A percentile compares a stretch with the other conserved stretches of the same genome.
phyloP scores from a whole-genome alignment of 2,329 filamentous ascomycete species.

The Berkeleyomyces basicola region DNA sequence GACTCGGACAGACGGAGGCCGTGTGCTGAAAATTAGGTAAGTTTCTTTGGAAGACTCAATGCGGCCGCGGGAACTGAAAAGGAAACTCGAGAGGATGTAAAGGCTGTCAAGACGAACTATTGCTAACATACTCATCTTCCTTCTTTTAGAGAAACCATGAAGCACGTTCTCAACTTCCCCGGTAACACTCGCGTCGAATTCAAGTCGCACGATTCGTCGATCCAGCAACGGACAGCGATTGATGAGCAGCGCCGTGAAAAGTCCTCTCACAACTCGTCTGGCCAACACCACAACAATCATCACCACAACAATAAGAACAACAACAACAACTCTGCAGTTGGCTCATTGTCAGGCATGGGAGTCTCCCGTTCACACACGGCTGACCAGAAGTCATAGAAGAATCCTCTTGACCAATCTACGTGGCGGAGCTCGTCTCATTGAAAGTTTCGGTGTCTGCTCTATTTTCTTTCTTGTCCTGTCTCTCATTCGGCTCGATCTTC shows the following conservation, averaged over 20 bases:
- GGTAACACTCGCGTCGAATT: constrained; percentile 81
- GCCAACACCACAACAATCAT: constrained; percentile 15
- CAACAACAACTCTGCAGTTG: background rate
- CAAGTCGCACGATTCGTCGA: constrained; percentile 92
- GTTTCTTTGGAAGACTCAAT: constrained; percentile 18
- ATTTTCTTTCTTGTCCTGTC: background rate
- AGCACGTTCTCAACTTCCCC: constrained; percentile 72
- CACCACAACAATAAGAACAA: constrained; percentile 1
- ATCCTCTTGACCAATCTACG: background rate
- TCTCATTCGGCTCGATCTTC: background rate
- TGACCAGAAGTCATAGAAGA: constrained; percentile 8
- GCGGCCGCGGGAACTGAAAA: no score
- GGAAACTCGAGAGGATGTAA: no score
- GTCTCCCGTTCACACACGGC: constrained; percentile 5
- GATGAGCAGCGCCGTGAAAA: constrained; percentile 88
- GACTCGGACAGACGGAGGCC: constrained; percentile 83
- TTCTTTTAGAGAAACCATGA: constrained; percentile 66
- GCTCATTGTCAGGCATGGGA: background rate
- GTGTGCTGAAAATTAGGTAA: constrained; percentile 91
- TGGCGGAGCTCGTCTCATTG: background rate
- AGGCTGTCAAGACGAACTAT: no score
- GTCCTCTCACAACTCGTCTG: constrained; percentile 28
- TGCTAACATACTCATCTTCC: constrained; percentile 6
- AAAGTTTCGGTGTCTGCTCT: background rate
- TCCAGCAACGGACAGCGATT: constrained; percentile 76